These are phyloP conservation scores for Jacaranda mimosifolia DNA, from an alignment of 257 asterid species.

Conservation along the genomic window DNA sequence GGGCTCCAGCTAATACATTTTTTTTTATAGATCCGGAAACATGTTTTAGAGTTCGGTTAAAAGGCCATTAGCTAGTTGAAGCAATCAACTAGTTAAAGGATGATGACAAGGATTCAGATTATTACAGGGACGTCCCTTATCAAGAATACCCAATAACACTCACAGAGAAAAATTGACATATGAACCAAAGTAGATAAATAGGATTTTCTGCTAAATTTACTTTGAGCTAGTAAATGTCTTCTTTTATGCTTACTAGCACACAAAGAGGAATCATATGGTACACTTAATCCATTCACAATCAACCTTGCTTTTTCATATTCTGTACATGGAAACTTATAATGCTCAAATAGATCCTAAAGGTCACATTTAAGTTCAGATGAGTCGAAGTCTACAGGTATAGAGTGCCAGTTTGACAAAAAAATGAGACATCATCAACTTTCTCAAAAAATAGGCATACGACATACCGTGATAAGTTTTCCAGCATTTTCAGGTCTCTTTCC, in stretches of 20 bases:
- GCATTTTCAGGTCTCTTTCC: constrained; percentile 91
- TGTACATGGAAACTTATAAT: not conserved
- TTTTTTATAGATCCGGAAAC: not conserved
- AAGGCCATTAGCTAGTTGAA: no score
- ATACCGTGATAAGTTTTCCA: constrained; percentile 84
- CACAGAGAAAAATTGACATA: no score
- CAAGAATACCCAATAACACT: no score
- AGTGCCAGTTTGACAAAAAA: not conserved
- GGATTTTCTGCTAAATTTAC: not conserved
- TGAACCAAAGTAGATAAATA: no score
- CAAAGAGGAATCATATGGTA: no score
- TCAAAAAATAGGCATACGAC: constrained; percentile 38
- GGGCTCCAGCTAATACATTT: not conserved
- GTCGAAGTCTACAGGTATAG: not conserved
- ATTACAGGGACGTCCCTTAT: no score
- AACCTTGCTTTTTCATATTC: not conserved
- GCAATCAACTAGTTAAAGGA: no score
- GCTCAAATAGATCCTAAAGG: not conserved
- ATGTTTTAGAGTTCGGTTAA: not conserved
- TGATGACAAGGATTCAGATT: no score
- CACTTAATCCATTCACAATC: not conserved
- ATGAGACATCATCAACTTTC: not conserved
- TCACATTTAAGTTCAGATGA: not conserved
- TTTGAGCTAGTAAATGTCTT: no score
- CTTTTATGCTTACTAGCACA: no score